A percentile compares a stretch with the other conserved stretches of the same genome.
These are phyloP conservation scores for Begonia loranthoides DNA, from an alignment of 306 rosid genomes.

Conservation along the genomic window DNA sequence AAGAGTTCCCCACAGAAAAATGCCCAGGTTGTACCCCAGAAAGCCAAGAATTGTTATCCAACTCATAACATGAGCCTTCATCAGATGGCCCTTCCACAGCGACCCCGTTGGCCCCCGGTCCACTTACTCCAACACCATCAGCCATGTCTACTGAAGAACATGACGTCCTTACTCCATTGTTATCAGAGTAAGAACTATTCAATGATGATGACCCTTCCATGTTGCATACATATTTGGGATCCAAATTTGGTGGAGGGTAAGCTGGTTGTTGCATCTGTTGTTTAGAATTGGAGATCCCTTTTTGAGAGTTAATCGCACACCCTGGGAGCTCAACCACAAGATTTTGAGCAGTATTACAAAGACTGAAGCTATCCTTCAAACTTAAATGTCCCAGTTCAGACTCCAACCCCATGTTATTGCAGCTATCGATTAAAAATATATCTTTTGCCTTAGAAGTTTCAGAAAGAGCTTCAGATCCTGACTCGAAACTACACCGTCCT, in stretches of 20 bases:
- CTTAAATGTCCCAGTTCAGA: conserved; percentile 43
- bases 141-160: conserved; percentile 50
- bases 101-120: conserved; percentile 37
- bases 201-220: conserved; percentile 52
- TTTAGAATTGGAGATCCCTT: conserved; percentile 33
- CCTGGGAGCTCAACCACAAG: conserved; percentile 57
- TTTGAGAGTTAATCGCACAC: conserved; percentile 39
- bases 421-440: conserved; percentile 29
- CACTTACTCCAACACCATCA: conserved; percentile 41
- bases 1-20: conserved; percentile 49
- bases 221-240: conserved; percentile 47
- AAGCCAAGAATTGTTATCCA: conserved; percentile 55
- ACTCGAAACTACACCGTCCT: conserved; percentile 19
- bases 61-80: conserved; percentile 60
- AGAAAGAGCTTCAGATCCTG: conserved; percentile 43
- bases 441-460: conserved; percentile 44
- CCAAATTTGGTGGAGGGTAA: conserved; percentile 35
- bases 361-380: conserved; percentile 41
- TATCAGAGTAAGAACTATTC: conserved; percentile 30
- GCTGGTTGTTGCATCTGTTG: conserved; percentile 43
- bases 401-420: conserved; percentile 39
- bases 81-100: conserved; percentile 86
- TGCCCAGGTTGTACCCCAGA: conserved; percentile 56
- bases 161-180: conserved; percentile 36
- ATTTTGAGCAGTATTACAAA: conserved; percentile 24